These are phyloP conservation scores for Myxozyma udenii DNA, from an alignment of 805 yeast genomes.

Conservation along the genomic window DNA sequence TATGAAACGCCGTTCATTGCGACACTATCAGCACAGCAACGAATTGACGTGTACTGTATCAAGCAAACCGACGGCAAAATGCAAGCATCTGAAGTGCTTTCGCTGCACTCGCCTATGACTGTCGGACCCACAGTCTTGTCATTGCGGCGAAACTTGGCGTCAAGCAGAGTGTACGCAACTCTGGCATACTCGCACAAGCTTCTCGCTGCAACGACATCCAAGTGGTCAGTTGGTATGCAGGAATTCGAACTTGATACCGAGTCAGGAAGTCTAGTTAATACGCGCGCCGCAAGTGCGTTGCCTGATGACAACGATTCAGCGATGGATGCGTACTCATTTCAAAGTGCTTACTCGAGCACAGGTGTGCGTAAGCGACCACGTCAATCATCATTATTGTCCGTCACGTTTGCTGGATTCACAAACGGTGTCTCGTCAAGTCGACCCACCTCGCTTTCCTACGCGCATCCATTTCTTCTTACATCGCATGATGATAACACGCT, in stretches of 20 bases:
- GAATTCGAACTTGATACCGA: constrained; percentile 20
- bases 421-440: background rate
- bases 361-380: background rate
- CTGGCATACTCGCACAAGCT: constrained; percentile 17
- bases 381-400: background rate
- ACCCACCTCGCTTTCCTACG: constrained; percentile 21
- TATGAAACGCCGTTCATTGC: constrained; percentile 16
- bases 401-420: background rate
- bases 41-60: constrained; percentile 6
- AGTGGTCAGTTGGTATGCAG: constrained; percentile 20
- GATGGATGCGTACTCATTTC: background rate
- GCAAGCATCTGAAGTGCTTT: background rate
- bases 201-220: background rate
- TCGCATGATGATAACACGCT: constrained; percentile 24
- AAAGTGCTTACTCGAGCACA: background rate
- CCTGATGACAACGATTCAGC: background rate
- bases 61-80: background rate
- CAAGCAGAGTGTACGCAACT: constrained; percentile 8
- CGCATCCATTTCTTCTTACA: constrained; percentile 23
- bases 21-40: constrained; percentile 9
- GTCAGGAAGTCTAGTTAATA: constrained; percentile 1
- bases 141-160: constrained; percentile 2
- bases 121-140: constrained; percentile 15
- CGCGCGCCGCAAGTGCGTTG: constrained; percentile 19
- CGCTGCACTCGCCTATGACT: constrained; percentile 12